A percentile compares a stretch with the other conserved stretches of the same genome.
phyloP scores from a whole-genome alignment of 495 filamentous ascomycete genomes.

The Penicillium argentinense region DNA sequence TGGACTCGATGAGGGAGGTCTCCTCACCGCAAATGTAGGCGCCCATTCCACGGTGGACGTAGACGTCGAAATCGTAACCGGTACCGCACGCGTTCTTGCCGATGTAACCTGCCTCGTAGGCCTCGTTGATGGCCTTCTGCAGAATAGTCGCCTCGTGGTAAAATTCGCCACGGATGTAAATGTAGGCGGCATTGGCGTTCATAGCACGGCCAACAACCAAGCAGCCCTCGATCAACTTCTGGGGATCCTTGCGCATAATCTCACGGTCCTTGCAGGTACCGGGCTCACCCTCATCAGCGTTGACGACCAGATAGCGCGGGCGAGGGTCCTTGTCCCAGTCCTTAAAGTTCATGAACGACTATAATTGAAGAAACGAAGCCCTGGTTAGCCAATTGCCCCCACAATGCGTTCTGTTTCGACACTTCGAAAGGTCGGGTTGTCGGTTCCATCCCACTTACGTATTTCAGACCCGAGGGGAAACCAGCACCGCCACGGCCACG shows the following conservation, averaged over 20 bases:
- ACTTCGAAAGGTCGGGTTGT: constrained; percentile 1
- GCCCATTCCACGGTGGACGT: constrained; percentile 93
- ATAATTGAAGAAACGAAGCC: constrained; percentile 21
- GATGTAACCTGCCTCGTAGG: constrained; percentile 88
- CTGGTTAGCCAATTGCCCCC: not conserved
- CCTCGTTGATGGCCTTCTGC: constrained; percentile 94
- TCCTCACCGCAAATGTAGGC: constrained; percentile 98
- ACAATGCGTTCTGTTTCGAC: not conserved
- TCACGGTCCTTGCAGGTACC: constrained; percentile 99
- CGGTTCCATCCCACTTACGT: constrained; percentile 60
- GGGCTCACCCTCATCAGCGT: constrained; percentile 97
- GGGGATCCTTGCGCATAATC: constrained; percentile 99
- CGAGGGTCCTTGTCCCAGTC: constrained; percentile 98
- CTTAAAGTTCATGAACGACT: constrained; percentile 99
- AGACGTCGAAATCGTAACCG: constrained; percentile 98
- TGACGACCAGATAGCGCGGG: constrained; percentile 94
- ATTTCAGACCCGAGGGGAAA: constrained; percentile 98
- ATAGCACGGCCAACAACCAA: constrained; percentile 94
- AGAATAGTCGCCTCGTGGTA: constrained; percentile 94
- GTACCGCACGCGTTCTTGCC: constrained; percentile 96
- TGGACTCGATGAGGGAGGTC: constrained; percentile 94
- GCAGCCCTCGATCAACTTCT: constrained; percentile 97
- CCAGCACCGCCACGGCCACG: constrained; percentile 96
- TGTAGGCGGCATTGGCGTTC: constrained; percentile 98
- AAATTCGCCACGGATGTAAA: constrained; percentile 99